Percentiles rank a stretch among this genome's conserved stretches.
phyloP scores from a whole-genome alignment of 805 yeast species.

The Millerozyma acaciae region DNA sequence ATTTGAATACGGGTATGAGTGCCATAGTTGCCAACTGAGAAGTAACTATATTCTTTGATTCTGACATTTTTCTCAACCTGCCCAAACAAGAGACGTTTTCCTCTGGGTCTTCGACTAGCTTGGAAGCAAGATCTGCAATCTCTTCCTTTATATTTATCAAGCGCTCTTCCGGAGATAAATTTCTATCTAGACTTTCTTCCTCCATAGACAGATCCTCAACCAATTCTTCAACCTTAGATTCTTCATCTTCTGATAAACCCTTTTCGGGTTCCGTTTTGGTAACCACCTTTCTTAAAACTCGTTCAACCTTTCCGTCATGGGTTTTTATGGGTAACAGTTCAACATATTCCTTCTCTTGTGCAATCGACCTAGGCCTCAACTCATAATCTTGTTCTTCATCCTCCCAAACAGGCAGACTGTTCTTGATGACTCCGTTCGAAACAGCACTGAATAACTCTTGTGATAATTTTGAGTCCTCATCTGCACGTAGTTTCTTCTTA shows the following conservation, averaged over 20 bases:
- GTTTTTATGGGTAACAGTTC: slow-evolving; percentile 81
- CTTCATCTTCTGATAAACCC: slow-evolving; percentile 9
- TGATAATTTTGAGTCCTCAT: slow-evolving; percentile 38
- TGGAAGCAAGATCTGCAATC: slow-evolving; percentile 75
- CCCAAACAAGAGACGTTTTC: slow-evolving; percentile 65
- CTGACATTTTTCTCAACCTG: slow-evolving; percentile 66
- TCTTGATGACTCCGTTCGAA: slow-evolving; percentile 6
- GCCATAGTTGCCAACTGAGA: slow-evolving; percentile 73
- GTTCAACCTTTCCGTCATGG: slow-evolving; percentile 67
- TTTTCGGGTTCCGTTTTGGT: slow-evolving; percentile 13
- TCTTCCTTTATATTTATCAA: slow-evolving; percentile 70
- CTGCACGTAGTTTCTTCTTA: slow-evolving; percentile 36
- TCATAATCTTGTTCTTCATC: slow-evolving; percentile 81
- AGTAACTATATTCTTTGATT: slow-evolving; percentile 61
- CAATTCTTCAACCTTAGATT: slow-evolving; percentile 14
- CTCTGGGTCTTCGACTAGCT: slow-evolving; percentile 83
- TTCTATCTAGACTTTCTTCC: slow-evolving; percentile 44
- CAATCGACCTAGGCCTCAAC: slow-evolving; percentile 56
- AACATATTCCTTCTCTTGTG: slow-evolving; percentile 40
- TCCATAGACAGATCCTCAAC: slow-evolving; percentile 25
- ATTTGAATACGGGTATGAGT: slow-evolving; percentile 77
- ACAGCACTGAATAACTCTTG: slow-evolving; percentile 29
- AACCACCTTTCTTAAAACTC: slow-evolving; percentile 42
- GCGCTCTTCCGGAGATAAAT: slow-evolving; percentile 48
- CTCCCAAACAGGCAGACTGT: slow-evolving; percentile 46